Evolutionary conservation across 768 basidiomycete species (phyloP), one percentile per base, ranked within the genome.

Genomic region (Chalciporus chontae): DNA sequence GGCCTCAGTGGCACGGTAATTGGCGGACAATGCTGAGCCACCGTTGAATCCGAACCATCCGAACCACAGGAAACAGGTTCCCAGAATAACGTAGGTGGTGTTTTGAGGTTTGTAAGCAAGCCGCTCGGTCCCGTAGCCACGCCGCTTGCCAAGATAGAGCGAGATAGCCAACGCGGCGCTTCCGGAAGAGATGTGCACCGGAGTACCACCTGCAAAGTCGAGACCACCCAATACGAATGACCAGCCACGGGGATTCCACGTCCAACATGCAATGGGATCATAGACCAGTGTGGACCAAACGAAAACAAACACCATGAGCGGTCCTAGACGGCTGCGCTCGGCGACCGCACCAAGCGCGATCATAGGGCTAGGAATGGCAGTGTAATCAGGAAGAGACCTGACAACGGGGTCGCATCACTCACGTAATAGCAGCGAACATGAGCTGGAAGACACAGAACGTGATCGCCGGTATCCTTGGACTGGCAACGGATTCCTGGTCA

Each of bases 31-130:
- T 8, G 94, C 94, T 14, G 84, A 87, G 19, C 95, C 95, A 7
- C 94, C 94, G 68, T 94, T 94, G 78, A 94, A 94, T 2, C 90
- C 91, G 53, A 95, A 91, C 94, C 94, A 97, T 5, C 89, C 89
- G 50, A 92, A 90, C 92, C 93, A 96, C 45, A 97, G 88, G 64
- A 95, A 79, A 2, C 87, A 81, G 0, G 95, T 98, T 9, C 95
- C 95, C n/a, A 96, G 74, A 39, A 96, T 76, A 53, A 97, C 91
- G 62, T 94, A 94, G 21, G 86, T 85, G 15, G 91, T 90, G 67
- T 95, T 96, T 65, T 94, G 90, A 1, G 95, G 94, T 69, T 85
- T 94, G 79, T 94, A 98, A 1, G 90, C 87, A 13, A 96, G 80
- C 21, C 85, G 78, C 59, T 90, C 86, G 3, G 94, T 95, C 14